phyloP scores from a whole-genome alignment of 805 yeast genomes.

The Yarrowia keelungensis region DNA sequence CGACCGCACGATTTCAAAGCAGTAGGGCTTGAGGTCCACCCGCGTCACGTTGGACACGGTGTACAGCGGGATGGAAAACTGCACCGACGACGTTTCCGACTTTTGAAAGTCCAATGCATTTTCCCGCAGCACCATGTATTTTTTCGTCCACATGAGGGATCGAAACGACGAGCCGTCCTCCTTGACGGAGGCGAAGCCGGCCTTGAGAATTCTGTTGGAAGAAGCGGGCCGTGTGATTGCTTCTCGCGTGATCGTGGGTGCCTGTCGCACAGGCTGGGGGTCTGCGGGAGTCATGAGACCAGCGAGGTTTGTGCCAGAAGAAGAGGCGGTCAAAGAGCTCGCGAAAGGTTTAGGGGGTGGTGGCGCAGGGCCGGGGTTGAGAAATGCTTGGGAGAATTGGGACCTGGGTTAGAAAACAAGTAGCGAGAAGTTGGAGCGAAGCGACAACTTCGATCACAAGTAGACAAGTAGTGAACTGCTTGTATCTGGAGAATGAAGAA shows the following conservation, averaged over 20 bases:
- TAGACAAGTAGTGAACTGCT: too few relatives aligned
- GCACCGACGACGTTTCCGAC: slow-evolving; percentile 47
- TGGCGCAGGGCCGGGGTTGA: slow-evolving; percentile 38
- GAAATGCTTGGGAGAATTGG: slow-evolving; percentile 31
- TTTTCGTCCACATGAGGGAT: slow-evolving; percentile 90
- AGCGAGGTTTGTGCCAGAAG: slow-evolving; percentile 4
- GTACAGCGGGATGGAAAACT: slow-evolving; percentile 58
- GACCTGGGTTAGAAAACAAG: slow-evolving; percentile 12
- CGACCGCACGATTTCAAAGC: slow-evolving; percentile 71
- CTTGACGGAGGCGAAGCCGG: slow-evolving; percentile 91
- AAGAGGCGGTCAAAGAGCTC: background rate
- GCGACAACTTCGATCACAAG: too few relatives aligned
- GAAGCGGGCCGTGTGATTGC: slow-evolving; percentile 27
- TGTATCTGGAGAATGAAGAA: too few relatives aligned
- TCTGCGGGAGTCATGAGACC: slow-evolving; percentile 1
- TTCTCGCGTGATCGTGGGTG: slow-evolving; percentile 12
- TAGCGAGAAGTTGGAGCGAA: too few relatives aligned
- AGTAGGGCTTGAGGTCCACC: slow-evolving; percentile 74
- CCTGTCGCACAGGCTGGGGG: background rate
- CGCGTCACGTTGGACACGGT: slow-evolving; percentile 70
- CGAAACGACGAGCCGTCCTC: slow-evolving; percentile 80
- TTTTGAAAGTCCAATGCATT: slow-evolving; percentile 77
- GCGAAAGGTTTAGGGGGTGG: slow-evolving; percentile 28
- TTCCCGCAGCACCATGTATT: slow-evolving; percentile 79
- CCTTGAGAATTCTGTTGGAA: slow-evolving; percentile 46